These are phyloP conservation scores for Hypomyces perniciosus DNA, from an alignment of 2,329 filamentous ascomycete genomes.

Conservation along the genomic window DNA sequence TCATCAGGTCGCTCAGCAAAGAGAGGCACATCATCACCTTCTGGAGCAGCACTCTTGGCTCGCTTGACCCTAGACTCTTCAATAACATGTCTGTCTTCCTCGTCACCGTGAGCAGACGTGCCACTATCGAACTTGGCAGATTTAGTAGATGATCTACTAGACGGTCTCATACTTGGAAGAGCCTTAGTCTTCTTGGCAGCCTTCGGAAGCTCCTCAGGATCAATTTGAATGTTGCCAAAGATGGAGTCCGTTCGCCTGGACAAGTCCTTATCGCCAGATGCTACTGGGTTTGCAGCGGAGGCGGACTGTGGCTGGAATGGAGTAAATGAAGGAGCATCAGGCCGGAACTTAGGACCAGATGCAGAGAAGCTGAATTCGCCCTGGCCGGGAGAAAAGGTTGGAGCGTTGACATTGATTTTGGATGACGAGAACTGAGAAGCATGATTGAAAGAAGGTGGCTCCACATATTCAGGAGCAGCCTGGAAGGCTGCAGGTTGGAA, in stretches of 20 bases:
- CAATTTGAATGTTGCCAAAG: conserved; percentile 64
- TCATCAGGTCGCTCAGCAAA: conserved; percentile 56
- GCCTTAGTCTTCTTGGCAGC: conserved; percentile 71
- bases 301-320: conserved; percentile 47
- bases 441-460: conserved; percentile 18
- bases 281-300: conserved; percentile 37
- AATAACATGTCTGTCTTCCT: conserved; percentile 50
- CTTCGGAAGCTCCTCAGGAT: conserved; percentile 55
- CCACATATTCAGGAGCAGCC: conserved; percentile 2
- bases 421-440: conserved; percentile 30
- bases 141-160: conserved; percentile 41
- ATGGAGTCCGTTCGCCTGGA: conserved; percentile 47
- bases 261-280: conserved; percentile 39
- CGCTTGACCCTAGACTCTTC: conserved; percentile 71
- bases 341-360: conserved; percentile 63
- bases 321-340: conserved; percentile 71
- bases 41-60: conserved; percentile 56
- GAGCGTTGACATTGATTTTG: conserved; percentile 63
- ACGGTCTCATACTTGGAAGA: conserved; percentile 69
- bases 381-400: conserved; percentile 63
- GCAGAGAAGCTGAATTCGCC: conserved; percentile 64
- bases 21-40: conserved; percentile 66
- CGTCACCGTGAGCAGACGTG: conserved; percentile 19
- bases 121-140: conserved; percentile 16
- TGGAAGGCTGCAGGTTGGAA: conserved; percentile 48